These are phyloP conservation scores for Cardamine resedifolia DNA, from an alignment of 345 rosid species.

Conservation along the genomic window DNA sequence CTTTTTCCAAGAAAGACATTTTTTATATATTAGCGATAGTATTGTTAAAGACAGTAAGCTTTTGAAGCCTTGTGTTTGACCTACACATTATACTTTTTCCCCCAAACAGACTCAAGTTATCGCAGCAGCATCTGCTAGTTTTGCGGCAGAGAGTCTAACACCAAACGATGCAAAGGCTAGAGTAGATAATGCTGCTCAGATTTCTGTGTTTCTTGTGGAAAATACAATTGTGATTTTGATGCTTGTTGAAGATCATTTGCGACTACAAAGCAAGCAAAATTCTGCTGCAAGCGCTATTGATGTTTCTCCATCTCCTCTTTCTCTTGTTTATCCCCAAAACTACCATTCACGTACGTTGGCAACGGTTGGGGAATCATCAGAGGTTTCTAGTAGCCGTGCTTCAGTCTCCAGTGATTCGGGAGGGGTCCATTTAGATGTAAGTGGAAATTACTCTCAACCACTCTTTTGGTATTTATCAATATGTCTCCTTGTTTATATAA, in stretches of 20 bases:
- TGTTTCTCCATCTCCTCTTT: conserved; percentile 73
- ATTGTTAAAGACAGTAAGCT: background rate
- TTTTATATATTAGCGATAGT: background rate
- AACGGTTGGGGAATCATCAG: conserved; percentile 51
- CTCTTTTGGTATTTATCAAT: background rate
- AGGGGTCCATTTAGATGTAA: conserved; percentile 83
- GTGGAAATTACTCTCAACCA: conserved; percentile 40
- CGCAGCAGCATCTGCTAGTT: conserved; percentile 96
- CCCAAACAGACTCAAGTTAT: conserved; percentile 86
- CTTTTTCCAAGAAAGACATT: background rate
- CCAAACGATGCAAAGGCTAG: conserved; percentile 81
- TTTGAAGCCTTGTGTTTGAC: conserved; percentile 26
- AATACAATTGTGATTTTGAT: conserved; percentile 93
- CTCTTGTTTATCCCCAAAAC: conserved; percentile 62
- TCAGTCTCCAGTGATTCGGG: conserved; percentile 62
- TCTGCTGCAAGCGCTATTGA: conserved; percentile 56
- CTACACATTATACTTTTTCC: conserved; percentile 35
- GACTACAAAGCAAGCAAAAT: conserved; percentile 85
- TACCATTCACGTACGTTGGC: conserved; percentile 44
- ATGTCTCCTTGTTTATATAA: background rate
- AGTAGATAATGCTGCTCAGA: conserved; percentile 88
- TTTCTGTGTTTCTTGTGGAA: conserved; percentile 93
- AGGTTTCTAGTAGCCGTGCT: conserved; percentile 57
- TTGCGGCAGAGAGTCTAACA: conserved; percentile 88
- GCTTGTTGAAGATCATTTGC: conserved; percentile 98